Base-by-base conservation (phyloP, 1,284 basidiomycete species). In the Apiotrichum brassicae region DNA sequence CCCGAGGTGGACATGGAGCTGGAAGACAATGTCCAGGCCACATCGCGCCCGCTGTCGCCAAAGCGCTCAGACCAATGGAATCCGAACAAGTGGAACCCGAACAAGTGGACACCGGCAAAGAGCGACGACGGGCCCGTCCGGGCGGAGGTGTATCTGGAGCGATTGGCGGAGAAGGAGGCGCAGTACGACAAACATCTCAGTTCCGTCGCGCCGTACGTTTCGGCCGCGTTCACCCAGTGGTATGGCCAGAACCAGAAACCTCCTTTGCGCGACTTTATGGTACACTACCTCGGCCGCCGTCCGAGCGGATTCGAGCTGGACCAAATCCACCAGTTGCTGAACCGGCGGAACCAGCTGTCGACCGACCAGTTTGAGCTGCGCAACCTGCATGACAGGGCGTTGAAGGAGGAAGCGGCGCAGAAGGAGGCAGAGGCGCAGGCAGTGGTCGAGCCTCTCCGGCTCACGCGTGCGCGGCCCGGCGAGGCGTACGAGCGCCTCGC, bases 401-500 rank as follows among this genome's bases (percentile, higher is more conserved):
- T 49, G 22, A 45, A 25, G 18, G n/a, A 34, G 12, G 33, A 34
- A n/a, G 33, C 18, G 3, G 52, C 46, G 23, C n/a, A 19, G 8
- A 22, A 18, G 19, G 25, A n/a, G 26, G 18, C 18, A 2, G 40
- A 30, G 26, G 11, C 26, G 14, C n/a, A 16, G 23, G 19, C 18
- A 28, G 23, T 16, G 30, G 30, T 14, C 14, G 25, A 11, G n/a
- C 23, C 14, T 19, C 32, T 7, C 22, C 32, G 33, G 8, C 33
- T n/a, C n/a, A 20, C 19, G 7, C 46, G 42, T 13, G 25, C 32
- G 14, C 25, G 25, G 13, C 30, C 49, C 4, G 60, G 58, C 7
- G 77, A 79, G 53, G 64, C 93, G 13, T 99, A 98, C 72, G 81
- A 83, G 46, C 87, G 93, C 48, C 78, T 98, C 32, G 86, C 82